A percentile compares a stretch with the other conserved stretches of the same genome.
Conservation (phyloP, 2,329 filamentous ascomycete species). For the Nannizziopsis arthrosporioides region DNA sequence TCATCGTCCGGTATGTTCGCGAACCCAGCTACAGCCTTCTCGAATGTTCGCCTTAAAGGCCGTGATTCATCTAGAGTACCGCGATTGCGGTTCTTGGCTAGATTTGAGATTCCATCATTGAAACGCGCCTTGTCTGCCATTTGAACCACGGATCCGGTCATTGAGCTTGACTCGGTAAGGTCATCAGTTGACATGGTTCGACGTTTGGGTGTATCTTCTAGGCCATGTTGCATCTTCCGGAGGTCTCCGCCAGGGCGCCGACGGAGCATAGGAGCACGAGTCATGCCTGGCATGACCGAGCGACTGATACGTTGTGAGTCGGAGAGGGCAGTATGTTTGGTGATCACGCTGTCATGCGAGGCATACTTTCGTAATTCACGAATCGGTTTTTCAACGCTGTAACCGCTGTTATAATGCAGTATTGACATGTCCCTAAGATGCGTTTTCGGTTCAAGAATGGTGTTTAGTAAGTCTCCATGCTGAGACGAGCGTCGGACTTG, state of each 20-base stretch:
- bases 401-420: not conserved
- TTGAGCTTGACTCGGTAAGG: slow-evolving; percentile 31
- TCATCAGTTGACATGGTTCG: slow-evolving; percentile 35
- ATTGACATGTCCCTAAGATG: not conserved
- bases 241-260: slow-evolving; percentile 65
- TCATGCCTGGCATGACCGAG: slow-evolving; percentile 13
- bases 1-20: slow-evolving; percentile 81
- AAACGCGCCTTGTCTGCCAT: slow-evolving; percentile 15
- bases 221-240: slow-evolving; percentile 46
- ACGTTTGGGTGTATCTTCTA: slow-evolving; percentile 31
- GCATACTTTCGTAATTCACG: slow-evolving; percentile 34
- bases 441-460: not conserved
- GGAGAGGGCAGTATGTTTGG: slow-evolving; percentile 21
- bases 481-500: not conserved
- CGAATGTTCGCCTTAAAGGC: slow-evolving; percentile 58
- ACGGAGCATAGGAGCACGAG: slow-evolving; percentile 43
- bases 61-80: slow-evolving; percentile 2
- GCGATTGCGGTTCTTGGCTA: not conserved
- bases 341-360: slow-evolving; percentile 35
- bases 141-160: slow-evolving; percentile 23
- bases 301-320: slow-evolving; percentile 18
- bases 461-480: not conserved
- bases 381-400: not conserved
- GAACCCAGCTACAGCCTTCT: slow-evolving; percentile 75
- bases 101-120: not conserved